Base-by-base conservation (phyloP, 352 stramenopile species). In the Pythium rishiriense region DNA sequence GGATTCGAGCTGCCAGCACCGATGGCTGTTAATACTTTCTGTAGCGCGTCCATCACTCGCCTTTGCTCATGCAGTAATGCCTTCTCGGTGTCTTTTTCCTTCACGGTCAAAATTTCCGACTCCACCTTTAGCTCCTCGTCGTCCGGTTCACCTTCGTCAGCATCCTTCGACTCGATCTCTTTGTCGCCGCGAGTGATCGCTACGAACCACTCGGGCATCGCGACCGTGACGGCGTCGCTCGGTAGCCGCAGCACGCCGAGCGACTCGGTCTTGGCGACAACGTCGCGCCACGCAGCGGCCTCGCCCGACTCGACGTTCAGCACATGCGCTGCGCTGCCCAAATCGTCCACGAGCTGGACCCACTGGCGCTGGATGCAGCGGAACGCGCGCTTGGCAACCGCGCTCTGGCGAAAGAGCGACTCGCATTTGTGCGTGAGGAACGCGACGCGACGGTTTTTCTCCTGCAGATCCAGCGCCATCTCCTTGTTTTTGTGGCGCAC, bases 401-500 rank as follows among this genome's bases (percentile, higher is more conserved):
- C 81, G 49, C 72, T 72, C 10, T 80, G 76, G 5, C 73, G 79
- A 60, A 83, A 94, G 17, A 94, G 64, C 37, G 79, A 63, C 69
- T 91, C 77, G 72, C 83, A 93, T 53, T 89, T 93, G 9, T 70
- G 60, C 39, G 74, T 69, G 25, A 95, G 52, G 45, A 87, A 92
- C 35, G 68, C 45, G 33, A 93, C 90, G 7, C 87, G 83, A 12
- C 85, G 82, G 63, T 93, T 95, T 64, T 95, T 95, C 64, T 95
- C 87, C 50, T 75, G 72, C 63, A 93, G 65, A 28, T 92, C 81
- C 37, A 92, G 74, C 64, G 81, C 77, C 74, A 95, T 64, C 37
- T 83, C 83, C 48, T 75, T 76, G 71, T 95, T 95, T 47, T 81
- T 81, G 58, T 92, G 78, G 15, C 73, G 75, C 49, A 95, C 83